These are phyloP conservation scores for Malus hybrid DNA, from an alignment of 331 rosid genomes.

Conservation along the genomic window DNA sequence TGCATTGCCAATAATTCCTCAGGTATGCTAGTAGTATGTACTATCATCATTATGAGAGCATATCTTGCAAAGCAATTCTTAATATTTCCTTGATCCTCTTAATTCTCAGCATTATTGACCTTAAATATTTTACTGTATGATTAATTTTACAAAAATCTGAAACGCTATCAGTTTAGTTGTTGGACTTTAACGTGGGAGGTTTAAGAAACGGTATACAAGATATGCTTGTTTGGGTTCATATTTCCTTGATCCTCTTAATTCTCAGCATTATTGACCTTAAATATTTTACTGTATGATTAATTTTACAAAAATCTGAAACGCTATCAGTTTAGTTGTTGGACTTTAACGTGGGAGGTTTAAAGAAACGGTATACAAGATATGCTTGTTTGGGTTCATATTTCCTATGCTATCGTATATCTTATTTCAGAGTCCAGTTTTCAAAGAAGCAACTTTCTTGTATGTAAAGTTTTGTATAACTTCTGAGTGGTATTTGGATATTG, in stretches of 20 bases:
- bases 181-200: not conserved
- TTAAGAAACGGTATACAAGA: not conserved
- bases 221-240: not conserved
- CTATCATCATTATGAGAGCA: not conserved
- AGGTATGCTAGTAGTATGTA: conserved; percentile 33
- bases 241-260: not conserved
- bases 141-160: not conserved
- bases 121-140: not conserved
- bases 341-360: not conserved
- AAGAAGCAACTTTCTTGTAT: not conserved
- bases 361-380: not conserved
- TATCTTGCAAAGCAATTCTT: not conserved
- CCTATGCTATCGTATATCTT: not conserved
- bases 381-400: not conserved
- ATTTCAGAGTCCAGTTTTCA: not conserved
- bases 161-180: not conserved
- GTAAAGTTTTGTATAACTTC: not conserved
- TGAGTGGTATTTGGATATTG: not conserved
- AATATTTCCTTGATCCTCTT: not conserved
- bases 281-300: not conserved
- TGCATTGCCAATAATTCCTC: conserved; percentile 85
- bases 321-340: not conserved
- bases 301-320: not conserved
- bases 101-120: not conserved
- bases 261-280: not conserved